Conservation (phyloP, 306 rosid genomes). For the Pachyrhizus erosus region DNA sequence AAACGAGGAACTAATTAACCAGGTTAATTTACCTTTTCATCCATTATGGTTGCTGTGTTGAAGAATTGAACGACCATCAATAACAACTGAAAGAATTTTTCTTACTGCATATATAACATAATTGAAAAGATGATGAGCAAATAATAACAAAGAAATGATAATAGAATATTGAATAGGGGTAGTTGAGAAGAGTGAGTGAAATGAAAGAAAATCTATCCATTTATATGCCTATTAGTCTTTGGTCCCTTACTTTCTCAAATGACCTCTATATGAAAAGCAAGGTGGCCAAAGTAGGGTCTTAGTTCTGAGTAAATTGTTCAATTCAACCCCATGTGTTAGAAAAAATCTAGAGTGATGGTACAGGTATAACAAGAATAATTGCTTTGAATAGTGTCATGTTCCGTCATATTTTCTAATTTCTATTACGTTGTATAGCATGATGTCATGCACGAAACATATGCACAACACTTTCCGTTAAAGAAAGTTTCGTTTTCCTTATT, state of each 20-base stretch:
- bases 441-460: slow-evolving; percentile 21
- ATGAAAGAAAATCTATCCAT: slow-evolving; percentile 16
- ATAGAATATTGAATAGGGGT: slow-evolving; percentile 9
- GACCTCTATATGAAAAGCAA: background rate
- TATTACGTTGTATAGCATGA: background rate
- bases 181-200: slow-evolving; percentile 36
- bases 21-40: slow-evolving; percentile 43
- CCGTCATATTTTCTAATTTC: background rate
- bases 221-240: background rate
- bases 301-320: slow-evolving; percentile 28
- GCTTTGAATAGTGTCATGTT: slow-evolving; percentile 27
- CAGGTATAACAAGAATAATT: background rate
- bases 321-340: slow-evolving; percentile 59
- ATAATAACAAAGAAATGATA: background rate
- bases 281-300: background rate
- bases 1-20: background rate
- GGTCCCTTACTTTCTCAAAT: background rate
- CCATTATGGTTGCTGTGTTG: slow-evolving; percentile 36
- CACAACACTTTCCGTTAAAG: background rate
- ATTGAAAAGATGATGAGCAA: slow-evolving; percentile 18
- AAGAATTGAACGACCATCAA: slow-evolving; percentile 26
- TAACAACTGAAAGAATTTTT: slow-evolving; percentile 1
- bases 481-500: background rate
- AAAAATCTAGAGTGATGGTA: slow-evolving; percentile 5
- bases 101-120: background rate